Percentiles rank a stretch among this genome's conserved stretches.
Evolutionary conservation across 2,329 filamentous ascomycete species (phyloP).

Genomic region (Penicillium brevicompactum): DNA sequence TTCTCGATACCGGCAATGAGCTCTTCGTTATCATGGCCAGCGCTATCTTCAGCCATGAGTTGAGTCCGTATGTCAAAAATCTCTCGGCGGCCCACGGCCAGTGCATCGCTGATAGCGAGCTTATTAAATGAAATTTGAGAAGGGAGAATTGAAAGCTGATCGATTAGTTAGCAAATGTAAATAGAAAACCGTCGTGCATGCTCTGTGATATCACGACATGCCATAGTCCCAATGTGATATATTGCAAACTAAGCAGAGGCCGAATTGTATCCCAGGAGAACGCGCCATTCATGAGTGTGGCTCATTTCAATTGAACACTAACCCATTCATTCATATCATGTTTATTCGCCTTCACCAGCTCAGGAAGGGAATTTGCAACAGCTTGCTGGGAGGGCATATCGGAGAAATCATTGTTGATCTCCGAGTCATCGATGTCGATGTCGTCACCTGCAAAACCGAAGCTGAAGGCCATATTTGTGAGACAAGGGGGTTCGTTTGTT

Average conservation of each 20-base stretch:
- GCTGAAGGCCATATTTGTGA: conserved; percentile 44
- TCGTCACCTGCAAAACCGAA: conserved; percentile 64
- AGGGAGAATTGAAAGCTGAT: conserved; percentile 57
- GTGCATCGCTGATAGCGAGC: conserved; percentile 44
- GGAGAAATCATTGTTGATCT: conserved; percentile 24
- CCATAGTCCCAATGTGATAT: neutral
- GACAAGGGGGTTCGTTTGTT: neutral
- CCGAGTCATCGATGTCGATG: conserved; percentile 52
- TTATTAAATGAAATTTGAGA: conserved; percentile 63
- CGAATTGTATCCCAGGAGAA: neutral
- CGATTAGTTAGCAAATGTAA: conserved; percentile 6
- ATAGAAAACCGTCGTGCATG: neutral
- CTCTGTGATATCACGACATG: neutral
- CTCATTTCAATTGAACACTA: conserved; percentile 29
- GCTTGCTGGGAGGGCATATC: conserved; percentile 10
- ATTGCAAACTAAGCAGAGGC: neutral
- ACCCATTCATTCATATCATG: conserved; percentile 54
- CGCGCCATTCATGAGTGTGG: neutral
- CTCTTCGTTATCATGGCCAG: conserved; percentile 46
- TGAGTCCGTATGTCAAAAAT: conserved; percentile 66
- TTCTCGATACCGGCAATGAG: conserved; percentile 53
- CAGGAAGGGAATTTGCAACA: conserved; percentile 26
- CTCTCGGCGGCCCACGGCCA: conserved; percentile 57
- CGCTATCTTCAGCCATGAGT: conserved; percentile 60
- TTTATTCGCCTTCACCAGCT: conserved; percentile 38